Conservation (phyloP, 257 asterid species). For the Anisodus acutangulus region DNA sequence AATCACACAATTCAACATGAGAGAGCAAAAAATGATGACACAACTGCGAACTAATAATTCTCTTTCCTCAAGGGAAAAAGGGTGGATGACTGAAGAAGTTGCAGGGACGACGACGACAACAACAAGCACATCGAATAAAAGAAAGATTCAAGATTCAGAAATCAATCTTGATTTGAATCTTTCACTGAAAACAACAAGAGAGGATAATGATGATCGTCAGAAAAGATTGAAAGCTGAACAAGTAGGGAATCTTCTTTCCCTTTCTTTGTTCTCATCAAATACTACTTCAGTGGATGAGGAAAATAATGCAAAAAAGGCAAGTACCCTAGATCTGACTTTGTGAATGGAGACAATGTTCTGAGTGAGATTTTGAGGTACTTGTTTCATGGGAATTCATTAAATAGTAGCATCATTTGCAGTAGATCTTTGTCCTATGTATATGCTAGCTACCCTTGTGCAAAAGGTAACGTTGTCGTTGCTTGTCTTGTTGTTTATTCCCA, state of each 20-base stretch:
- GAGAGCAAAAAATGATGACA: neutral
- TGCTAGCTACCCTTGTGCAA: constrained; percentile 29
- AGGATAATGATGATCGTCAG: constrained; percentile 31
- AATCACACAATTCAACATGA: neutral
- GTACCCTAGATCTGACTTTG: constrained; percentile 76
- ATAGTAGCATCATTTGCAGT: constrained; percentile 30
- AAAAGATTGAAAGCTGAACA: constrained; percentile 39
- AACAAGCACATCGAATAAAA: constrained; percentile 35
- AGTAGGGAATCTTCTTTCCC: constrained; percentile 51
- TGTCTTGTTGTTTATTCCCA: constrained; percentile 40
- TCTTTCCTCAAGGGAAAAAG: neutral
- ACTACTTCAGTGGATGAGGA: constrained; percentile 36
- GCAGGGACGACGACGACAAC: neutral
- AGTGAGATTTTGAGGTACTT: constrained; percentile 81
- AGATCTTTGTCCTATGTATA: constrained; percentile 42
- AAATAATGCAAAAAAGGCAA: constrained; percentile 42
- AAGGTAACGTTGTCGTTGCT: constrained; percentile 44
- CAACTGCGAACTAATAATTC: neutral
- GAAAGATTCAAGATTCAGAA: constrained; percentile 47
- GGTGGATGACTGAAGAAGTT: neutral
- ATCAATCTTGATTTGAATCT: constrained; percentile 71
- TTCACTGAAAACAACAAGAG: constrained; percentile 47
- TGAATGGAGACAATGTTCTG: constrained; percentile 65
- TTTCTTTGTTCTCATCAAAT: constrained; percentile 61
- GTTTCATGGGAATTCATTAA: neutral